Evolutionary conservation across 495 filamentous ascomycete species (phyloP).

Genomic region (Annulohypoxylon maeteangense): DNA sequence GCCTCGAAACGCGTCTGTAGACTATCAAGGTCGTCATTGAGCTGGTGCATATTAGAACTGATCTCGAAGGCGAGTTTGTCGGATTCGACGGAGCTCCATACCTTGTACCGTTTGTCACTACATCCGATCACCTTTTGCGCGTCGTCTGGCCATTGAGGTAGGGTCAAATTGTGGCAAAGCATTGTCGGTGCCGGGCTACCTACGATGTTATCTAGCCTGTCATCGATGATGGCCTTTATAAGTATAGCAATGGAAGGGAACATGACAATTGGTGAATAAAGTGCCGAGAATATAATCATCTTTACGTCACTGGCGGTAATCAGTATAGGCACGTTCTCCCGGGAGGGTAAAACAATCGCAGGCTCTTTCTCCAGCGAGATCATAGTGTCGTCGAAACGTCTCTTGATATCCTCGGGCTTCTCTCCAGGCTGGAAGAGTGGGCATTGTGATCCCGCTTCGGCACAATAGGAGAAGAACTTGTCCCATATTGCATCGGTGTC

Average conservation of each 20-base stretch:
- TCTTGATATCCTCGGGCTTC: slow-evolving; percentile 54
- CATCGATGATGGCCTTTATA: slow-evolving; percentile 40
- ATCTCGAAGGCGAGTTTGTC: background rate
- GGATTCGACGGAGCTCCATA: slow-evolving; percentile 29
- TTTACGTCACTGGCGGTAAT: slow-evolving; percentile 49
- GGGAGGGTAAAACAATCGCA: slow-evolving; percentile 54
- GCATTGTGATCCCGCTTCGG: slow-evolving; percentile 46
- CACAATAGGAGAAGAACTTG: slow-evolving; percentile 55
- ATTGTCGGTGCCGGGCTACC: slow-evolving; percentile 29
- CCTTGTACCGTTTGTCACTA: slow-evolving; percentile 56
- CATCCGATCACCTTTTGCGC: slow-evolving; percentile 58
- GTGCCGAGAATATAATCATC: slow-evolving; percentile 46
- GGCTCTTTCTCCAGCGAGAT: slow-evolving; percentile 56
- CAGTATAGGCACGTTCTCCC: slow-evolving; percentile 49
- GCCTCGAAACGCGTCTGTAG: slow-evolving; percentile 50
- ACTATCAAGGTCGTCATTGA: slow-evolving; percentile 53
- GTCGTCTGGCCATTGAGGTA: slow-evolving; percentile 60
- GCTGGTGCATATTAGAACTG: slow-evolving; percentile 26
- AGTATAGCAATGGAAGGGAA: slow-evolving; percentile 50
- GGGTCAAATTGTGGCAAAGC: slow-evolving; percentile 52
- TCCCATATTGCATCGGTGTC: slow-evolving; percentile 56
- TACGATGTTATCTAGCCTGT: slow-evolving; percentile 16
- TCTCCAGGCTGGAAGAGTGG: slow-evolving; percentile 50
- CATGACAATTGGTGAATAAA: slow-evolving; percentile 50
- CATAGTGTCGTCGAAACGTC: slow-evolving; percentile 55